Evolutionary conservation across 192 early-diverging fungal species (phyloP), one percentile per base, ranked within the genome.

Genomic region (Backusella sp.): DNA sequence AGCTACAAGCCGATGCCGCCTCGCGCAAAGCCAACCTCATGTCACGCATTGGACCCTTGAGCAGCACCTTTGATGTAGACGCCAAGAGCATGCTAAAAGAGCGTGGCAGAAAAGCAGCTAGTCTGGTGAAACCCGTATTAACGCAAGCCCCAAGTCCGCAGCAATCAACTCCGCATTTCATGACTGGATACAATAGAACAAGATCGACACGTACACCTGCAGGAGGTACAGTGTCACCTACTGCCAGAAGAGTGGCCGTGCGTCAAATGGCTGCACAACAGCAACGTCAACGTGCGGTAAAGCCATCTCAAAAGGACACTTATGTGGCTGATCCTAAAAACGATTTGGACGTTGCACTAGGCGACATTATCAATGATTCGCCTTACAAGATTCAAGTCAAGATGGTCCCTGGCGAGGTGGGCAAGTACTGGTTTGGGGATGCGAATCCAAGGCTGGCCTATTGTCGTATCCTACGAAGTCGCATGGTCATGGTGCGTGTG

Each of bases 401-500:
- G 59, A 79, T 79, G 78, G 83, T 90, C 11, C 84, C 77, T 42
- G 86, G 86, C 9, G 87, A 90, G 67, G 84, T 88, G 1, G 88
- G 88, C 34, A 85, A 86, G 62, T 91, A 91, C 78, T 85, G 88
- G 83, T 91, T 91, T 84, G 90, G 90, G 34, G 84, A 89, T 53
- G 78, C 84, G 19, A 88, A 90, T 52, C 90, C 89, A 21, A 89
- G 86, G 62, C 72, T 91, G 14, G 87, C 84, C 32, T 90, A 90
- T 76, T 91, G 90, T 62, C 89, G 89, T 70, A 87, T 90, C 26
- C 72, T 91, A 41, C 72, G 88, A 32, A 86, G 87, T 72, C 78
- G 88, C 1, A 86, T 87, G 84, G 89, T 91, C 42, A 91, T 91
- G 90, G 90, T 91, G 34, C 85, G 90, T 66, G 89, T 91, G 9